Conservation (phyloP, 768 basidiomycete genomes). For the Trametes punicea region DNA sequence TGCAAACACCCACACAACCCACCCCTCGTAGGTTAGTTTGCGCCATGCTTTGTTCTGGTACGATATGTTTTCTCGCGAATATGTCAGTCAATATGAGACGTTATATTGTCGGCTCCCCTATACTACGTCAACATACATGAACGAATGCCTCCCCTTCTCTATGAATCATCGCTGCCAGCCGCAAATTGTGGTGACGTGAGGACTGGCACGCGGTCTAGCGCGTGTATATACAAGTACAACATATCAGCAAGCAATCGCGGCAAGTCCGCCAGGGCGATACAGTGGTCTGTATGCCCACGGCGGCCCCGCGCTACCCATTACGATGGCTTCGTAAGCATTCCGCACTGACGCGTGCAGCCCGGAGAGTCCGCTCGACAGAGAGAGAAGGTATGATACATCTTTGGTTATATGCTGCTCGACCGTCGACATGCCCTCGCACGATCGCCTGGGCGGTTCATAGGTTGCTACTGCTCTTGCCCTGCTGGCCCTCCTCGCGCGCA, state of each 20-base stretch:
- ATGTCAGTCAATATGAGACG: slow-evolving; percentile 2
- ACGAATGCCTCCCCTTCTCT: not conserved
- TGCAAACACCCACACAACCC: not conserved
- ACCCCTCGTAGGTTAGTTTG: no score
- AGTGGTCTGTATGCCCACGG: not conserved
- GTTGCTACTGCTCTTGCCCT: slow-evolving; percentile 1
- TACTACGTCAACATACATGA: not conserved
- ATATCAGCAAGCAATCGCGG: not conserved
- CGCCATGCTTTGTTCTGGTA: slow-evolving; percentile 1
- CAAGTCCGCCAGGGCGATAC: not conserved
- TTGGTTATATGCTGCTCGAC: not conserved
- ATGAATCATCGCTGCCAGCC: no score
- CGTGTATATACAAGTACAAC: not conserved
- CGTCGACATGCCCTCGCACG: not conserved
- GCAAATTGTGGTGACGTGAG: not conserved
- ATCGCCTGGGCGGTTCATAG: not conserved
- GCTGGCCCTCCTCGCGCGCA: not conserved
- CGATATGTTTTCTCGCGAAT: slow-evolving; percentile 1
- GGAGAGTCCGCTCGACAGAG: not conserved
- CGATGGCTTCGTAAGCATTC: not conserved
- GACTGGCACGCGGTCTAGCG: not conserved
- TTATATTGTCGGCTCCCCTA: not conserved
- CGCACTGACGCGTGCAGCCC: not conserved
- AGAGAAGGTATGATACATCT: slow-evolving; percentile 4
- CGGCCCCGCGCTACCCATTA: slow-evolving; percentile 3